Base-by-base conservation (phyloP, 495 filamentous ascomycete species). In the Trichoderma gamsii region DNA sequence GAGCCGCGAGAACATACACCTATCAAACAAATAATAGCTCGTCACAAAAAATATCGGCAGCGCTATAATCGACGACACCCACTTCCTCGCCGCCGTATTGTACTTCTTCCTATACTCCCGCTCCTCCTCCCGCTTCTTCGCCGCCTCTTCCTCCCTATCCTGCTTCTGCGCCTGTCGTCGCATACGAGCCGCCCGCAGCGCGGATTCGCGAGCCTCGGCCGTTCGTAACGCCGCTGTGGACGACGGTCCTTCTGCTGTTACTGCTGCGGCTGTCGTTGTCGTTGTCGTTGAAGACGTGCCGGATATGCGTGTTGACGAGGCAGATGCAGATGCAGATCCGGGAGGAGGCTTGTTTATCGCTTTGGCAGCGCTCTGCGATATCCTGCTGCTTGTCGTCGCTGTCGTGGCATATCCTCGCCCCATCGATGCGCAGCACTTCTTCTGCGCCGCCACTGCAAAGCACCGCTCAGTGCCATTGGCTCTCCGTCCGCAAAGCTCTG, bases 1-100 rank as follows among this genome's bases (percentile, higher is more conserved):
- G 13, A 18, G 15, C 2, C 4, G 18, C 4, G 21, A 51, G 41
- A 23, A 75, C 77, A 75, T 68, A 73, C 80, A 74, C 66, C 80
- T 71, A 23, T 81, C 72, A 68, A 74, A 83, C 12, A 83, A 69
- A 49, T 70, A 76, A 67, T 78, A 82, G 2, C 80, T 81, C 21
- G 80, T 81, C 12, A 83, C 80, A 4, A 81, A 63, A 0, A 82
- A 67, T 41, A 83, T 76, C 0, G 81, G 81, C 70, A 82, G 67
- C 18, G 77, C 78, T 41, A 83, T 76, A 66, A 83, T 80, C 35
- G 79, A 38, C 32, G 72, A 70, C 7, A 71, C 74, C 67, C 76
- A 79, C 63, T 73, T 80, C 52, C 78, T 71, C 51, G 76, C 75
- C 52, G 76, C 75, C 59, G 64, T 64, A 66, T 79, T 79, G 71